Conservation (phyloP, 495 filamentous ascomycete genomes). For the Cercophora samala region DNA sequence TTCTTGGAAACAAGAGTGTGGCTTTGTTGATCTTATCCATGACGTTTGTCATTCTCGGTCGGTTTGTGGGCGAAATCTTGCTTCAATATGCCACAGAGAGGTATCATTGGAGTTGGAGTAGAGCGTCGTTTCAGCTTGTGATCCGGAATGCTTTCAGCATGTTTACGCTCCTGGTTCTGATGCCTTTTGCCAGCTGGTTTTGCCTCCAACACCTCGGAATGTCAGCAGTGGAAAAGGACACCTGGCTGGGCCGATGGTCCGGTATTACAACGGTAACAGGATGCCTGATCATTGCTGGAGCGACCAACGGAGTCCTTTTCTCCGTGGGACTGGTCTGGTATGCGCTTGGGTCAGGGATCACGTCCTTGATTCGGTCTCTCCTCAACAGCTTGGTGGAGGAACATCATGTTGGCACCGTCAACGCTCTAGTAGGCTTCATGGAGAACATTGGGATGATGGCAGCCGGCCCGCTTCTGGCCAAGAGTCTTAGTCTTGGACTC, state of each 20-base stretch:
- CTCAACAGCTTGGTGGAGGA: constrained; percentile 35
- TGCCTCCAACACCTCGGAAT: constrained; percentile 23
- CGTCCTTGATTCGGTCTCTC: constrained; percentile 24
- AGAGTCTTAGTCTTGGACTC: constrained; percentile 29
- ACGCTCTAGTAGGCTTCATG: constrained; percentile 31
- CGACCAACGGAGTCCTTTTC: constrained; percentile 22
- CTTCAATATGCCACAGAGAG: constrained; percentile 36
- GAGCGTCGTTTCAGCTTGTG: constrained; percentile 29
- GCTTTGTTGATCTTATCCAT: constrained; percentile 28
- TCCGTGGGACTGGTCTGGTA: constrained; percentile 25
- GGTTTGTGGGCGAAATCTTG: constrained; percentile 29
- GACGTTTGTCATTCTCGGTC: constrained; percentile 27
- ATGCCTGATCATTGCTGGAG: constrained; percentile 23
- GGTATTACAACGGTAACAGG: constrained; percentile 19
- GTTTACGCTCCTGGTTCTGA: constrained; percentile 24
- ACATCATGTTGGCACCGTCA: constrained; percentile 34
- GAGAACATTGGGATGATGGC: constrained; percentile 29
- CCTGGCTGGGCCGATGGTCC: constrained; percentile 27
- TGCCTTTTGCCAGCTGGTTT: constrained; percentile 28
- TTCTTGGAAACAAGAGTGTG: constrained; percentile 24
- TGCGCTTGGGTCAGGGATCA: constrained; percentile 26
- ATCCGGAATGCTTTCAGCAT: constrained; percentile 28
- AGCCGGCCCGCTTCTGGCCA: constrained; percentile 30
- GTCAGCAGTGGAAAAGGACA: constrained; percentile 26
- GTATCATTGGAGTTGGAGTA: constrained; percentile 32